These are phyloP conservation scores for Colletotrichum nymphaeae DNA, from an alignment of 2,329 filamentous ascomycete species.

Conservation along the genomic window DNA sequence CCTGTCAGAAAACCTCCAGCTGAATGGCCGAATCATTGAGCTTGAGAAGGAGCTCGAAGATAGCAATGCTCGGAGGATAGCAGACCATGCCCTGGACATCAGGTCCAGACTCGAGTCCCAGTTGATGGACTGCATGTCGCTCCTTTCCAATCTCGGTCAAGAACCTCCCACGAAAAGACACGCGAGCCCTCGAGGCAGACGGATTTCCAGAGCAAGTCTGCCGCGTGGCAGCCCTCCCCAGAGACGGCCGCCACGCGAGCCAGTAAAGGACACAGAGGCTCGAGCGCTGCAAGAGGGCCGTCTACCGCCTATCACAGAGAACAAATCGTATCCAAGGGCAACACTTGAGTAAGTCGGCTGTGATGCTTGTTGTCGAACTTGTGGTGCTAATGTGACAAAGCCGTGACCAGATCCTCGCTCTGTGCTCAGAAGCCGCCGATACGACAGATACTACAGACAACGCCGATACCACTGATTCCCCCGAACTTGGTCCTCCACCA, in stretches of 20 bases:
- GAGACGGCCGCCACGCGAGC: constrained; percentile 63
- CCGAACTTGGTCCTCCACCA: constrained; percentile 75
- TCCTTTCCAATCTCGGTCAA: constrained; percentile 74
- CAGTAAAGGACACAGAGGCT: constrained; percentile 65
- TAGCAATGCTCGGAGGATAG: constrained; percentile 67
- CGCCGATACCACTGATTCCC: constrained; percentile 63
- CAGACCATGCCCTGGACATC: constrained; percentile 75
- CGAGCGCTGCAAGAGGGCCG: constrained; percentile 63
- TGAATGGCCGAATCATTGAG: constrained; percentile 77
- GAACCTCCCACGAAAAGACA: constrained; percentile 67
- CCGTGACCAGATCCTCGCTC: constrained; percentile 71
- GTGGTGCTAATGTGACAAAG: constrained; percentile 50
- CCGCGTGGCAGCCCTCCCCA: constrained; percentile 62
- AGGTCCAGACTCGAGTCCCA: constrained; percentile 79
- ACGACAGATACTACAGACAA: constrained; percentile 55
- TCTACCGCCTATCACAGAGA: constrained; percentile 76
- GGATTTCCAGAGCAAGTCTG: constrained; percentile 25
- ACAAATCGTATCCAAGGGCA: constrained; percentile 73
- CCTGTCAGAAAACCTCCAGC: constrained; percentile 81
- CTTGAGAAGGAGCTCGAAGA: constrained; percentile 76
- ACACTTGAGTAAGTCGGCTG: constrained; percentile 71
- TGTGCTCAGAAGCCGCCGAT: constrained; percentile 60
- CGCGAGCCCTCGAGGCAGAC: constrained; percentile 37
- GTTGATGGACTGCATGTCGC: constrained; percentile 74
- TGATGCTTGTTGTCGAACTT: neutral